A percentile compares a stretch with the other conserved stretches of the same genome.
Conservation (phyloP, 345 rosid genomes). For the Pseudoturritis turrita region DNA sequence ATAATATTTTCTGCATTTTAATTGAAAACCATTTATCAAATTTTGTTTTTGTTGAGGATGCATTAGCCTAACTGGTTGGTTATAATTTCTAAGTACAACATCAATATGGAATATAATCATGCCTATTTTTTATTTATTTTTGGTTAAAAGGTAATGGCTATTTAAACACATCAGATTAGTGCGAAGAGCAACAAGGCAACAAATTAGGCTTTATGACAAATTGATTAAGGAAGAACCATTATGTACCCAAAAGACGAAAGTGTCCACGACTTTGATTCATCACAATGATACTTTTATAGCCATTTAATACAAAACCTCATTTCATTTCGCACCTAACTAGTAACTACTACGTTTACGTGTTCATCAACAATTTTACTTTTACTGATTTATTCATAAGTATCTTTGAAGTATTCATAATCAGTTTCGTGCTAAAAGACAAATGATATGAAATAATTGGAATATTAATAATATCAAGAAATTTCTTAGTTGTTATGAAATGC, state of each 20-base stretch:
- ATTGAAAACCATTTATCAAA: no score
- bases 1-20: no score
- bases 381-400: neutral
- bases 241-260: neutral
- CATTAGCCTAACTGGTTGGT: no score
- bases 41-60: no score
- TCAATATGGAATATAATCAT: no score
- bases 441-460: neutral
- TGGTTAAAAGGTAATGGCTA: neutral
- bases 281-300: neutral
- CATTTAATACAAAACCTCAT: neutral
- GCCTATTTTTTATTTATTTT: no score
- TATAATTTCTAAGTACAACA: no score
- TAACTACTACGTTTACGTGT: constrained; percentile 9
- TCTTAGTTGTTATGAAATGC: neutral
- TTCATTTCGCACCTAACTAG: neutral
- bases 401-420: neutral
- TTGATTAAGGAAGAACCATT: neutral
- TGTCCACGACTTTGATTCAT: neutral
- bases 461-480: neutral
- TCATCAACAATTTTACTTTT: constrained; percentile 9
- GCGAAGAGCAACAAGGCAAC: neutral
- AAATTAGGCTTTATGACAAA: neutral
- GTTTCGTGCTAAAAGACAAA: neutral
- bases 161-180: neutral